A percentile compares a stretch with the other conserved stretches of the same genome.
phyloP scores from a whole-genome alignment of 257 asterid genomes.

The Eucommia ulmoides region DNA sequence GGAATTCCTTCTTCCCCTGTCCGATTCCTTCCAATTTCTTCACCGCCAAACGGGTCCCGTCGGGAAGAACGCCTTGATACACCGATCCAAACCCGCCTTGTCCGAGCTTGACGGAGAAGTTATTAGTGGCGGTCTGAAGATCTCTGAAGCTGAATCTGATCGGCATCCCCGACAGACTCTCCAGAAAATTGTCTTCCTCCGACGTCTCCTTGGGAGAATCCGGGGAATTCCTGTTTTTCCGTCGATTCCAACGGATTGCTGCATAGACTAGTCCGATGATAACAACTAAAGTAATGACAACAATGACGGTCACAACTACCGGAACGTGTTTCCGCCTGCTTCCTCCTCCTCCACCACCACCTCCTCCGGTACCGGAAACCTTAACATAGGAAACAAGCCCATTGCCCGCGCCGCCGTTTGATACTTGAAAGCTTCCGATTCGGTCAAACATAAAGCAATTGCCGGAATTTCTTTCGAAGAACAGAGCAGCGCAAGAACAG shows the following conservation, averaged over 20 bases:
- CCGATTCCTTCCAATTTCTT: constrained; percentile 88
- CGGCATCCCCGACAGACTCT: constrained; percentile 81
- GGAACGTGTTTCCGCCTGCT: constrained; percentile 24
- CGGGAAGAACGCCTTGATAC: constrained; percentile 61
- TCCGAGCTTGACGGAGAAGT: constrained; percentile 68
- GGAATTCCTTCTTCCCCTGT: constrained; percentile 96
- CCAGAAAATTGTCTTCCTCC: constrained; percentile 80
- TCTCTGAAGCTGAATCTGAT: constrained; percentile 68
- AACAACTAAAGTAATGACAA: constrained; percentile 31
- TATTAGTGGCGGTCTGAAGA: constrained; percentile 60
- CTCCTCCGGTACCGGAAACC: constrained; percentile 14
- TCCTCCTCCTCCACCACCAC: constrained; percentile 11
- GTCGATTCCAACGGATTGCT: constrained; percentile 27
- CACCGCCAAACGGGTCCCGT: constrained; percentile 71
- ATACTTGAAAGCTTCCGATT: constrained; percentile 47
- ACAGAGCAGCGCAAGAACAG: constrained; percentile 70
- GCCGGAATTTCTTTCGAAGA: constrained; percentile 49
- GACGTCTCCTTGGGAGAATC: constrained; percentile 46
- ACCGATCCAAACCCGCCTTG: constrained; percentile 99
- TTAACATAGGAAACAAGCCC: constrained; percentile 36
- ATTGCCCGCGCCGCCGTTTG: constrained; percentile 19
- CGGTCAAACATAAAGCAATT: constrained; percentile 55
- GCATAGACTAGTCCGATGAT: constrained; percentile 33
- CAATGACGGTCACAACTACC: constrained; percentile 35
- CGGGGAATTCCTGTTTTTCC: constrained; percentile 30